Conservation (phyloP, 129 eudicot species). For the Sambucus nigra region DNA sequence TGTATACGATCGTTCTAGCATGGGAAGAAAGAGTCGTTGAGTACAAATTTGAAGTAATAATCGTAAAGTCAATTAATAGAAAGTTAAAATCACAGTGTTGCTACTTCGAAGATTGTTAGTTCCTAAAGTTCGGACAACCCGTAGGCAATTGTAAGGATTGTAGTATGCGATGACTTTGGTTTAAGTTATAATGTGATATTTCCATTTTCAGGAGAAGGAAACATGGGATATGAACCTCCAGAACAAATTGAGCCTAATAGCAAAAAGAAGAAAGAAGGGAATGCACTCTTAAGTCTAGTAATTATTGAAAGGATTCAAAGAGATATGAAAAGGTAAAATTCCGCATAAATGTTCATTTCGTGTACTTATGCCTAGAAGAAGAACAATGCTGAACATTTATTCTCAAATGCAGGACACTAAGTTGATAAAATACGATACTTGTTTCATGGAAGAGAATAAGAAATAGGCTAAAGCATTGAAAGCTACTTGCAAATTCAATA, state of each 20-base stretch:
- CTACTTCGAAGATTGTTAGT: too few species aligned
- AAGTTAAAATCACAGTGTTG: too few species aligned
- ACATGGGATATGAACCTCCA: conserved; percentile 74
- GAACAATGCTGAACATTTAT: background rate
- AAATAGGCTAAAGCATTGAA: conserved; percentile 53
- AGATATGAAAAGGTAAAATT: conserved; percentile 64
- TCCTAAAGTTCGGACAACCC: too few species aligned
- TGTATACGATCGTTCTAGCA: too few species aligned
- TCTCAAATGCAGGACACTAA: conserved; percentile 49
- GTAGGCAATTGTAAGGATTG: background rate
- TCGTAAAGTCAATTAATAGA: too few species aligned
- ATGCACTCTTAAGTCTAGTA: conserved; percentile 70
- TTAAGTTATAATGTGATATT: background rate
- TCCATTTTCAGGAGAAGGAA: conserved; percentile 51
- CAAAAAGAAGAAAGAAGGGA: conserved; percentile 85
- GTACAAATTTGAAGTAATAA: too few species aligned
- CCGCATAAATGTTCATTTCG: background rate
- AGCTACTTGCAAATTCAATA: conserved; percentile 57
- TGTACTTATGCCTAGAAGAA: too few species aligned
- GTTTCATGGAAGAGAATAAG: conserved; percentile 70
- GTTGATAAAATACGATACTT: conserved; percentile 59
- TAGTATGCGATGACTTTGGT: too few species aligned
- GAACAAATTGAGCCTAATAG: conserved; percentile 84
- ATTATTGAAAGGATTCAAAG: conserved; percentile 61
- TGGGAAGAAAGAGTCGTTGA: too few species aligned